phyloP scores from a whole-genome alignment of 2,329 filamentous ascomycete species.

The Endoconidiophora polonica region DNA sequence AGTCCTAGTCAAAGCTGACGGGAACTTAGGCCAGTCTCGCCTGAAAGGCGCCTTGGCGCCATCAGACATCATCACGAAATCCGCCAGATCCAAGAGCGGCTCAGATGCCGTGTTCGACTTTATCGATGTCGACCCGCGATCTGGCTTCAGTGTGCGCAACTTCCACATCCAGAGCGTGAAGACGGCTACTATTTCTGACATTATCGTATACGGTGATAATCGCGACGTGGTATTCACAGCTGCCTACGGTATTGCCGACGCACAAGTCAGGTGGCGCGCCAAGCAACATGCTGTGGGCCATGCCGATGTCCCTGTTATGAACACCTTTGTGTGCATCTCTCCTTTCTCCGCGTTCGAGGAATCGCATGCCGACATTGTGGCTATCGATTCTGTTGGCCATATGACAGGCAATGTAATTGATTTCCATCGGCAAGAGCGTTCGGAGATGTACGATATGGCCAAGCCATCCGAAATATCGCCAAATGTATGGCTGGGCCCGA shows the following conservation, averaged over 20 bases:
- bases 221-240: slow-evolving; percentile 43
- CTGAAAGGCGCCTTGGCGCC: slow-evolving; percentile 72
- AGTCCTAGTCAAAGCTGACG: slow-evolving; percentile 76
- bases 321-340: slow-evolving; percentile 61
- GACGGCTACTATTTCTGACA: slow-evolving; percentile 71
- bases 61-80: slow-evolving; percentile 24
- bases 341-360: slow-evolving; percentile 57
- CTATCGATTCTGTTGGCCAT: slow-evolving; percentile 53
- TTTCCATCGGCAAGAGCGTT: slow-evolving; percentile 74
- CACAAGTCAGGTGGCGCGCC: slow-evolving; percentile 60
- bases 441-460: slow-evolving; percentile 91
- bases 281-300: slow-evolving; percentile 34
- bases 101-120: slow-evolving; percentile 38
- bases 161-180: slow-evolving; percentile 95
- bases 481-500: slow-evolving; percentile 84
- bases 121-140: slow-evolving; percentile 65
- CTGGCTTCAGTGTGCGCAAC: slow-evolving; percentile 90
- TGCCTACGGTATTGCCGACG: slow-evolving; percentile 50
- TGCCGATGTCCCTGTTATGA: slow-evolving; percentile 47
- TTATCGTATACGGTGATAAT: slow-evolving; percentile 78
- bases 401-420: slow-evolving; percentile 68
- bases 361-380: slow-evolving; percentile 51
- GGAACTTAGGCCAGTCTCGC: slow-evolving; percentile 54
- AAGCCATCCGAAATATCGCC: slow-evolving; percentile 71
- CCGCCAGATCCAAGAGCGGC: slow-evolving; percentile 28